Evolutionary conservation across 305 asterid species (phyloP), one percentile per base, ranked within the genome.

Genomic region (Withania somnifera): DNA sequence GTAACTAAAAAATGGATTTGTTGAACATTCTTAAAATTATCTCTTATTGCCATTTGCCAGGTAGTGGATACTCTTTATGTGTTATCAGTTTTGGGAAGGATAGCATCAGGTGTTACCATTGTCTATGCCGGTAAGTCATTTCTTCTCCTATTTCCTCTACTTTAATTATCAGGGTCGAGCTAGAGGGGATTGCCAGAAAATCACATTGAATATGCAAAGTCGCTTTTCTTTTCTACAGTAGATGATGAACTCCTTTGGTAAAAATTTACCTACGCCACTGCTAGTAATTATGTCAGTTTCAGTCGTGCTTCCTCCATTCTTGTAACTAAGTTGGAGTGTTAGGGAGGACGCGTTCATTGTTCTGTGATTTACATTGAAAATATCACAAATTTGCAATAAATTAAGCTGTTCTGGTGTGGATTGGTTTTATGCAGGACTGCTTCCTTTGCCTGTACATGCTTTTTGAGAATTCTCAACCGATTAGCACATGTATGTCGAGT

Each of bases 11-110:
- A 32, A 42, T 22, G 6, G 11, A 77, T 30, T n/a, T 53, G n/a
- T 22, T 13, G 34, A 22, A 38, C 19, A 14, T 50, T 24, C 0
- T 20, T 9, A 22, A 26, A 61, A 57, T 40, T 36, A 19, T 45
- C 69, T n/a, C 68, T 81, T 3, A 26, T 20, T 83, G 47, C 11
- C 9, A n/a, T n/a, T 45, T 84, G 69, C 34, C 90, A 95, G 98
- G 98, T 95, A 34, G 93, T 94, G 40, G 87, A 86, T 56, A 86
- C 89, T 79, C 92, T 96, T 19, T 94, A 94, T 85, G 79, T 89
- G 86, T 91, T 94, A 80, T 97, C 99, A 2, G 97, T 90, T 57
- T 77, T 93, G 17, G 99, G 98, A 66, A 91, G 98, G 84, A 87
- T 91, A 26, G 88, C 95, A 54, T 89, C 99, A 0, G 95, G 95